Base-by-base conservation (phyloP, 2,329 filamentous ascomycete species). In the Apiospora koreana region DNA sequence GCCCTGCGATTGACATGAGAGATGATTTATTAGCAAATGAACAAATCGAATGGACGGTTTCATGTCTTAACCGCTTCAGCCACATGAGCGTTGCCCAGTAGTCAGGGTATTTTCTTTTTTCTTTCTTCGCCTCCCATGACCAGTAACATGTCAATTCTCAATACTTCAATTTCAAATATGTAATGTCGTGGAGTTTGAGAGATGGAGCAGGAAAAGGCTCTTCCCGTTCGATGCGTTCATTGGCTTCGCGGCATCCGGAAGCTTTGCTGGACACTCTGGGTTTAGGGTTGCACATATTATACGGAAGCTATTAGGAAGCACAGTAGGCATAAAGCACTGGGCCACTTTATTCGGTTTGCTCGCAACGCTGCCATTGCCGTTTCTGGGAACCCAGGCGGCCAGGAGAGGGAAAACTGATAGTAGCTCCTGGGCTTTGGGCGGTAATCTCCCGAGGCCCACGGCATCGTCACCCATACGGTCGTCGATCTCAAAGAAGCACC, bases 361-460 rank as follows among this genome's bases (percentile, higher is more conserved):
- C 21, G 18, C 16, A 3, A n/a, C 28, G 18, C 54, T 62, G 21
- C 10, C 28, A 62, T 62, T n/a, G 54, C 54, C 54, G 54, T 62
- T 62, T 62, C 31, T 62, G 54, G 54, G 54, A 62, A 62, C 31
- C 21, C 18, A 35, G 35, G 35, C 8, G 35, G 4, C 35, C 35
- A 62, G 35, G 54, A 21, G 54, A 38, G 38, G 54, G 31, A 38
- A 38, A 62, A 12, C 31, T 38, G 31, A 62, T 62, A 62, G 54
- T 62, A 38, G 18, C 54, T 62, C 18, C 54, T 62, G 54, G 54
- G 54, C 10, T 62, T 62, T 62, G 54, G 54, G 54, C 31, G 54
- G 54, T 62, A 62, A 62, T 62, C 31, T 62, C 54, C 54, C 31
- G 54, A 62, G 54, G 54, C 54, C 54, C 54, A 62, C 54, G 54